Evolutionary conservation across 345 rosid genomes (phyloP), one percentile per base, ranked within the genome.

Genomic region (Arabidopsis suecica): DNA sequence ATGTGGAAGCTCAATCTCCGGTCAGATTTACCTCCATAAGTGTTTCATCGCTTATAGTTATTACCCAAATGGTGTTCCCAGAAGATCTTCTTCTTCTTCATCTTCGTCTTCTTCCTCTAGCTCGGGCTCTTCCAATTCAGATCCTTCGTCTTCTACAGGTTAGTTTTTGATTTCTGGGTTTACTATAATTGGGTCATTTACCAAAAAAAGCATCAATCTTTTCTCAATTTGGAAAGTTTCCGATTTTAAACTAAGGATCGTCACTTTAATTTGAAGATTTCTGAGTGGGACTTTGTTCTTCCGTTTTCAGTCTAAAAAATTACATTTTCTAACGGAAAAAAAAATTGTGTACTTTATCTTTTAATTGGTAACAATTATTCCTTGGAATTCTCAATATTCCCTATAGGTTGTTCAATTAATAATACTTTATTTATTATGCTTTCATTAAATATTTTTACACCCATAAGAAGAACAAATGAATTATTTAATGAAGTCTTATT

Each of bases 51-150:
- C 97, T 69, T 95, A 90, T 69, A 84, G 70, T 33, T 91, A 91
- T 78, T 90, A 84, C 64, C 96, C 99, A 30, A 90, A 92, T 83
- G 99, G 99, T 40, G 94, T 89, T 5, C 97, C 99, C 4, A 82
- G 82, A 53, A 80, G 93, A 2, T 71, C 86, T 10, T 83, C 88
- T 1, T 82, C 88, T 8, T 78, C 87, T 40, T 82, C 91, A 5
- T 75, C 79, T 42, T 50, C 64, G 80, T 83, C 88, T 0, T 81
- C 93, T 1, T 82, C 93, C 3, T 80, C 92, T 0, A 72, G 93
- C 3, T 71, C 86, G 10, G 80, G 84, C 1, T 82, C 86, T 44
- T 68, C 75, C 1, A 7, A 0, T 73, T 78, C 82, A 58, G 81
- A 73, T 78, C 20, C 61, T 56, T 73, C 78, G 1, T 80, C 88